Percentiles rank a stretch among this genome's conserved stretches.
phyloP scores from a whole-genome alignment of 768 basidiomycete species.

The Candolleomyces eurysporus region DNA sequence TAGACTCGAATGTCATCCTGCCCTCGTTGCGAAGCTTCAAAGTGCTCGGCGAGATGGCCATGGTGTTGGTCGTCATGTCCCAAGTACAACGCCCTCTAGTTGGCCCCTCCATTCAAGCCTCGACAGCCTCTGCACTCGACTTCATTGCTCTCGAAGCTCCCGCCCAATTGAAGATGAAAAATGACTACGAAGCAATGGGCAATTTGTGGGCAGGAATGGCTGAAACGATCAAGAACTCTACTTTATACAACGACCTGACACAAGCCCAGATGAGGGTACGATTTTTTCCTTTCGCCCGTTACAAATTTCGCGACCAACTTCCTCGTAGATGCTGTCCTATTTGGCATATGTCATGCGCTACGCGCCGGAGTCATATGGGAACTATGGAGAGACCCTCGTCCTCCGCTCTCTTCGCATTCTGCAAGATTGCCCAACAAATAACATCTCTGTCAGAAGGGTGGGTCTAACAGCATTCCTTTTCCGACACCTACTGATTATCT shows the following conservation, averaged over 20 bases:
- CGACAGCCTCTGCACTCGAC: constrained; percentile 76
- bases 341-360: constrained; percentile 84
- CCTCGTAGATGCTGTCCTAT: constrained; percentile 79
- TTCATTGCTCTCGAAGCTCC: constrained; percentile 77
- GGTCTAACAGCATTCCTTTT: constrained; percentile 12
- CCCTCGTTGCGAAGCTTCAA: constrained; percentile 87
- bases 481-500: background rate
- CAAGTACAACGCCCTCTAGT: constrained; percentile 75
- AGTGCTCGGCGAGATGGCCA: constrained; percentile 89
- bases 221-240: constrained; percentile 65
- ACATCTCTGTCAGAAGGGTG: constrained; percentile 80
- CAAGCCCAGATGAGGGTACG: constrained; percentile 88
- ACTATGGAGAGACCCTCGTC: constrained; percentile 79
- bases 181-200: constrained; percentile 79
- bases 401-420: constrained; percentile 81
- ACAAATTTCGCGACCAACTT: constrained; percentile 1
- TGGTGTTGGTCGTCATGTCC: constrained; percentile 87
- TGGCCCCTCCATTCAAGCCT: constrained; percentile 61
- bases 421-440: constrained; percentile 89
- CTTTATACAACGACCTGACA: constrained; percentile 79
- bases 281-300: constrained; percentile 2
- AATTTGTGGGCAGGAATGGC: constrained; percentile 83
- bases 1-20: constrained; percentile 59
- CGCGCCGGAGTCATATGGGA: constrained; percentile 56
- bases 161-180: constrained; percentile 74